Conservation (phyloP, 108 stramenopile species). For the Cyclostephanos invisitatus region DNA sequence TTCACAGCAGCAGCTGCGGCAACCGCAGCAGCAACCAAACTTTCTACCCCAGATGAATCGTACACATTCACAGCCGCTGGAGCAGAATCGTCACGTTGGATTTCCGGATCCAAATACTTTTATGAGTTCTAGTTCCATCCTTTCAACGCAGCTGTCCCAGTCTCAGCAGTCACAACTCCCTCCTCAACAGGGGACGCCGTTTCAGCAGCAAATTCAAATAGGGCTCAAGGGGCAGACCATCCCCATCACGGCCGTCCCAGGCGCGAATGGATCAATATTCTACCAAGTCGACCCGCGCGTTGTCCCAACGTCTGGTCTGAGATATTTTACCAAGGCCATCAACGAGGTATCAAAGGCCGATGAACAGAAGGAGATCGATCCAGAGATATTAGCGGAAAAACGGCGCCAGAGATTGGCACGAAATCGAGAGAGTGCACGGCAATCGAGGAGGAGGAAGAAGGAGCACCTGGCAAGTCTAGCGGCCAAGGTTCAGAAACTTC, state of each 20-base stretch:
- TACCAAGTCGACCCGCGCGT: slow-evolving; percentile 47
- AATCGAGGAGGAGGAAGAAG: slow-evolving; percentile 79
- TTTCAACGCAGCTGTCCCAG: slow-evolving; percentile 19
- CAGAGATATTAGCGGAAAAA: slow-evolving; percentile 63
- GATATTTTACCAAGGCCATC: slow-evolving; percentile 46
- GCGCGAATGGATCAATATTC: slow-evolving; percentile 26
- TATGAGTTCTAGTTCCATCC: slow-evolving; percentile 6
- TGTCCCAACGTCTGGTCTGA: slow-evolving; percentile 31
- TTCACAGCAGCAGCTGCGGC: not conserved
- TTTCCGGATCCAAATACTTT: slow-evolving; percentile 21
- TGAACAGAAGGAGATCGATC: slow-evolving; percentile 40
- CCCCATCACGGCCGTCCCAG: slow-evolving; percentile 39
- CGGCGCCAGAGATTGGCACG: slow-evolving; percentile 79
- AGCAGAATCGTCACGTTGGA: slow-evolving; percentile 10
- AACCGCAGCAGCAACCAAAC: slow-evolving; percentile 8
- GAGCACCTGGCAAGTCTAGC: slow-evolving; percentile 63
- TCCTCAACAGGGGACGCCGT: slow-evolving; percentile 21
- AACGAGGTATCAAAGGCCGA: slow-evolving; percentile 44
- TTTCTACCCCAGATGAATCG: slow-evolving; percentile 14
- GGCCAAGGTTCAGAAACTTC: slow-evolving; percentile 64
- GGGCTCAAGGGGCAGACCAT: slow-evolving; percentile 42
- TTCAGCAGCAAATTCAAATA: slow-evolving; percentile 25
- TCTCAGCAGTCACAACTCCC: slow-evolving; percentile 12
- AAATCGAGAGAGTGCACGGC: slow-evolving; percentile 86
- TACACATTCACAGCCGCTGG: slow-evolving; percentile 17